Percentiles rank a stretch among this genome's conserved stretches.
These are phyloP conservation scores for Amaranthus palmeri DNA, from an alignment of 148 eudicot genomes.

Conservation along the genomic window DNA sequence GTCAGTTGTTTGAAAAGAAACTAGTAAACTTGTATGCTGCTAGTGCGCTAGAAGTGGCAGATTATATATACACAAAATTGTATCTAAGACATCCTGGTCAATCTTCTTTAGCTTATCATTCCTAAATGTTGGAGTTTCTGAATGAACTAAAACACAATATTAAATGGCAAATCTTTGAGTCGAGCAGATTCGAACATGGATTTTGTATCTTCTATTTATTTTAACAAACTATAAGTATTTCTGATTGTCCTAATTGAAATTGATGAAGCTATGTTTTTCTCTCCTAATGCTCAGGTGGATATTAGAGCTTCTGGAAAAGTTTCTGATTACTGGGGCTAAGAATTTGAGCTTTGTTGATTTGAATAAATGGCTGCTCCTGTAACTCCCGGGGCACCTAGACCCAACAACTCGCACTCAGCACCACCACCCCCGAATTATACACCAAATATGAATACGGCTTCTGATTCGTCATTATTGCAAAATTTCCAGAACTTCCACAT, in stretches of 20 bases:
- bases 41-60: no score
- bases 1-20: no score
- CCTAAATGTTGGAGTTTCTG: no score
- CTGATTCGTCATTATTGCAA: conserved; percentile 44
- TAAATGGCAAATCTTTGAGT: no score
- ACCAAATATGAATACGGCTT: conserved; percentile 32
- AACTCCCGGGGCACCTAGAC: conserved; percentile 74
- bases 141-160: no score
- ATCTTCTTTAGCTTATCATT: no score
- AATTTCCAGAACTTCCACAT: conserved; percentile 67
- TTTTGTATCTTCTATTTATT: no score
- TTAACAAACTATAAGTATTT: no score
- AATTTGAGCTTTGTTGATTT: conserved; percentile 8
- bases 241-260: not conserved
- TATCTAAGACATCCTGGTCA: no score
- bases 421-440: conserved; percentile 50
- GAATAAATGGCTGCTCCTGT: conserved; percentile 65
- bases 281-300: conserved; percentile 13
- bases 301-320: conserved; percentile 12
- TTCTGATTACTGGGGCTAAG: conserved; percentile 12
- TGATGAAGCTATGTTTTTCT: conserved; percentile 11
- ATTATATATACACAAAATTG: no score
- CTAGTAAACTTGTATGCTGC: no score
- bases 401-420: conserved; percentile 40
- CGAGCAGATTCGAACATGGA: no score